phyloP scores from a whole-genome alignment of 2,329 filamentous ascomycete genomes.

The Rutstroemia sp. region DNA sequence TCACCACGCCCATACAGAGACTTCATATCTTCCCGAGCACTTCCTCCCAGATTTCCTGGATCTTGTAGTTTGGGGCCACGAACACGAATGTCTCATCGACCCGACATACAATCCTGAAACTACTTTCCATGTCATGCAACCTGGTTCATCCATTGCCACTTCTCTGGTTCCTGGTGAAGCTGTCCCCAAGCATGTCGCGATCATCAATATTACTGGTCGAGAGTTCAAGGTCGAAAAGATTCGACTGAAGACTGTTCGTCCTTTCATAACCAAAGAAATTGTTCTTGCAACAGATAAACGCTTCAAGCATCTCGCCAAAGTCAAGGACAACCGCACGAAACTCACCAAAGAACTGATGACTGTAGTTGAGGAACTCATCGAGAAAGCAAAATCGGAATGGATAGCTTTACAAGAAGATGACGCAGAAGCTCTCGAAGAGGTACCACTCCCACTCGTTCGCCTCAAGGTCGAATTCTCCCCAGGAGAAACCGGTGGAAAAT shows the following conservation, averaged over 20 bases:
- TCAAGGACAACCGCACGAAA: conserved; percentile 75
- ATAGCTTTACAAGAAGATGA: conserved; percentile 60
- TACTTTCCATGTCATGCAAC: conserved; percentile 93
- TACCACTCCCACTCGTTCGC: conserved; percentile 76
- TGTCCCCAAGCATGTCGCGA: conserved; percentile 81
- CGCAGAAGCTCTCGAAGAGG: conserved; percentile 47
- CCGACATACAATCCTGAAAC: conserved; percentile 78
- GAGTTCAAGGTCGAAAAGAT: conserved; percentile 76
- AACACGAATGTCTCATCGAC: conserved; percentile 91
- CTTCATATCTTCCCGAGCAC: conserved; percentile 88
- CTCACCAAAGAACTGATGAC: conserved; percentile 69
- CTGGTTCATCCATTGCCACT: conserved; percentile 91
- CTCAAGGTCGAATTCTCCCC: conserved; percentile 87
- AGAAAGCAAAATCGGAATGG: conserved; percentile 78
- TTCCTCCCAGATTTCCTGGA: conserved; percentile 89
- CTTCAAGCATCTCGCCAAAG: conserved; percentile 70
- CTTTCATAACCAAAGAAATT: conserved; percentile 83
- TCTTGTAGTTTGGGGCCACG: conserved; percentile 92
- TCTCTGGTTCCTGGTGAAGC: conserved; percentile 87
- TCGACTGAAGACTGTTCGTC: conserved; percentile 78
- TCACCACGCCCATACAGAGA: conserved; percentile 84
- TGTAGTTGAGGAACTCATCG: conserved; percentile 80
- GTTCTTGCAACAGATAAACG: conserved; percentile 66
- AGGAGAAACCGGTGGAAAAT: conserved; percentile 76
- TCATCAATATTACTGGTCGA: conserved; percentile 75